phyloP scores from a whole-genome alignment of 2,329 filamentous ascomycete species.

The Cladosporium austrohemisphaericum region DNA sequence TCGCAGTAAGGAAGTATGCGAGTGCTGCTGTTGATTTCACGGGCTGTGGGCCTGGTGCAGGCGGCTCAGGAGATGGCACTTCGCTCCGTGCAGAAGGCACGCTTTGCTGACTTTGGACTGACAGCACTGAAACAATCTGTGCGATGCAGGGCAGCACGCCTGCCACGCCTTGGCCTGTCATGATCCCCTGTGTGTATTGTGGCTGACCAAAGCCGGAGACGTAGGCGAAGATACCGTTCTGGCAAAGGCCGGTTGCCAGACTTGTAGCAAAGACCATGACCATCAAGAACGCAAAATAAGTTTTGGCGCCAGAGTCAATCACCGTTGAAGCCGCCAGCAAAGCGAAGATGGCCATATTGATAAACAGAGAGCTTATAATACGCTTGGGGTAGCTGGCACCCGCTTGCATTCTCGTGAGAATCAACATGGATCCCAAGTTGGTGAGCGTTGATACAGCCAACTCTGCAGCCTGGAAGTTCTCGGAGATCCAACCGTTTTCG shows the following conservation, averaged over 20 bases:
- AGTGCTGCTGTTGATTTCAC: conserved; percentile 70
- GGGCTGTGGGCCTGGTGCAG: conserved; percentile 32
- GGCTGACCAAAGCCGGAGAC: conserved; percentile 77
- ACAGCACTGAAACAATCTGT: conserved; percentile 78
- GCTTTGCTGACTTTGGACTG: conserved; percentile 43
- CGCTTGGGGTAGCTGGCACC: conserved; percentile 83
- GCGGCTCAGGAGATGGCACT: conserved; percentile 9
- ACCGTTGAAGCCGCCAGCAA: conserved; percentile 78
- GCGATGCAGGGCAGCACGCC: conserved; percentile 85
- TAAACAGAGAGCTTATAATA: conserved; percentile 70
- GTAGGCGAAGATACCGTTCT: conserved; percentile 93
- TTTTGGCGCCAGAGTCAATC: conserved; percentile 54
- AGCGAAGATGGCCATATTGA: conserved; percentile 74
- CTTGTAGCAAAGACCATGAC: conserved; percentile 76
- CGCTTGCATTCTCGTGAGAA: conserved; percentile 76
- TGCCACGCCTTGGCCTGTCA: conserved; percentile 89
- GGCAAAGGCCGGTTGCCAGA: conserved; percentile 76
- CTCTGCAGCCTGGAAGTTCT: conserved; percentile 86
- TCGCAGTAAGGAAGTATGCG: conserved; percentile 86
- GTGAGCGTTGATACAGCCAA: conserved; percentile 80
- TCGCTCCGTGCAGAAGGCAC: conserved; percentile 18
- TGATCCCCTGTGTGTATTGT: conserved; percentile 93
- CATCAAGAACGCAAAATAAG: conserved; percentile 80
- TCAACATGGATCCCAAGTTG: conserved; percentile 70
- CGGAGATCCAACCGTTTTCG: conserved; percentile 64